Base-by-base conservation (phyloP, 495 filamentous ascomycete species). In the Bathelium albidoporum region DNA sequence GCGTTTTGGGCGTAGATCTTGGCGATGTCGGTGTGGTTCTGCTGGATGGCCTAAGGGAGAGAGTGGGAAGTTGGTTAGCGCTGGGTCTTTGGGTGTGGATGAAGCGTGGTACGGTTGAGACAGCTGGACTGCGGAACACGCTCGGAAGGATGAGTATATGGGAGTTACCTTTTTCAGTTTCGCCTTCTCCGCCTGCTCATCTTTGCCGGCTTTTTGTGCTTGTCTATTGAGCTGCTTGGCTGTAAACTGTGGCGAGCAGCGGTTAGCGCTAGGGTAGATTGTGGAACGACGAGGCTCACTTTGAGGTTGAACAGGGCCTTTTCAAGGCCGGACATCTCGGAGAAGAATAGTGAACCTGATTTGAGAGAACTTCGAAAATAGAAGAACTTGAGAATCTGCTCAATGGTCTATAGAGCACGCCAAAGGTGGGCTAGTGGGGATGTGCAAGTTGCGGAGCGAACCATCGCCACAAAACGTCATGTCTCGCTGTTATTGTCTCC, bases 1-100 rank as follows among this genome's bases (percentile, higher is more conserved):
- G 89, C 87, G 72, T 91, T 91, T 72, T 91, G 87, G n/a, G 85
- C 84, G 73, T 91, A 90, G 72, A 91, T 87, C 69, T 88, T 87
- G 28, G 87, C 87, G 62, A 89, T 91, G 69, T 92, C 89, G 72
- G 83, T 73, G 80, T 87, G 78, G 79, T 83, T 78, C 77, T 82
- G 77, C 70, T 82, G 79, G 73, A 87, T 83, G 24, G 83, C 81
- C 78, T 80, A 61, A 52, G 26, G 22, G 36, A 61, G 20, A 24
- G 43, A 31, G 18, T 22, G 59, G 20, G 31, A 49, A 31, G 18
- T 22, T 22, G 29, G 24, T 11, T 26, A 34, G 29, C 28, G 26
- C 41, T 60, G 10, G 14, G 32, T n/a, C 32, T 61, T 59, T 62
- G 59, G 29, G 63, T 60, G 18, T 45, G 41, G 29, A 49, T 43